These are phyloP conservation scores for Phoma herbarum DNA, from an alignment of 2,329 filamentous ascomycete genomes.

Conservation along the genomic window DNA sequence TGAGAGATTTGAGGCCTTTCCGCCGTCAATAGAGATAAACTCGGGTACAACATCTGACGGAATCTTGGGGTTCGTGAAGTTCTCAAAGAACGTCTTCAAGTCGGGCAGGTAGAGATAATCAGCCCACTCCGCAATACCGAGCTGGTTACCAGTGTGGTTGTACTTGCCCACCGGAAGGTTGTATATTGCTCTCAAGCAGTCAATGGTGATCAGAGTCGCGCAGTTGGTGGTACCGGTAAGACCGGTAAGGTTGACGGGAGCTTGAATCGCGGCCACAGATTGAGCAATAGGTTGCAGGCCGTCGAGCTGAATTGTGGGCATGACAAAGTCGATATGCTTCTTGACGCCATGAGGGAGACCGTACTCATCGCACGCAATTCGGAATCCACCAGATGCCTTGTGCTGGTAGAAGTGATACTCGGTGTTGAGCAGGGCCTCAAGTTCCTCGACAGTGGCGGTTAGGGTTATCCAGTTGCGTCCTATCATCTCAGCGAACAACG, in stretches of 20 bases:
- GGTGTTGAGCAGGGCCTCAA: conserved; percentile 25
- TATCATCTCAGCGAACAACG: not conserved
- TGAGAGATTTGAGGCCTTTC: conserved; percentile 53
- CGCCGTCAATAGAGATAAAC: conserved; percentile 43
- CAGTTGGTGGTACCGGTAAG: conserved; percentile 19
- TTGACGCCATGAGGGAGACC: conserved; percentile 24
- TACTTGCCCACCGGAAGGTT: conserved; percentile 29
- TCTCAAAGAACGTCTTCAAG: conserved; percentile 54
- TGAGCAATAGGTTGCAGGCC: conserved; percentile 24
- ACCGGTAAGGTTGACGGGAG: conserved; percentile 17
- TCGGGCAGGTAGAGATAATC: conserved; percentile 57
- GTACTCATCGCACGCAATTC: conserved; percentile 32
- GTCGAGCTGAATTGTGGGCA: conserved; percentile 28
- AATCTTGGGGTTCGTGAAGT: conserved; percentile 40
- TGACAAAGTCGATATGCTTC: conserved; percentile 31
- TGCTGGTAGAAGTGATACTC: conserved; percentile 30
- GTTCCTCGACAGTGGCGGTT: conserved; percentile 15
- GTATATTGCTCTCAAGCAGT: conserved; percentile 33
- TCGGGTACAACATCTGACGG: conserved; percentile 29
- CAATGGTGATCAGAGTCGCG: conserved; percentile 24
- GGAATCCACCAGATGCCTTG: conserved; percentile 23
- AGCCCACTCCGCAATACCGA: conserved; percentile 54
- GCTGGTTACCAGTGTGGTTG: conserved; percentile 28
- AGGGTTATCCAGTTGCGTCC: conserved; percentile 28
- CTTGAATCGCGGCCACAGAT: conserved; percentile 10